phyloP scores from a whole-genome alignment of 2,329 filamentous ascomycete genomes.

The Cladosporium sp. region DNA sequence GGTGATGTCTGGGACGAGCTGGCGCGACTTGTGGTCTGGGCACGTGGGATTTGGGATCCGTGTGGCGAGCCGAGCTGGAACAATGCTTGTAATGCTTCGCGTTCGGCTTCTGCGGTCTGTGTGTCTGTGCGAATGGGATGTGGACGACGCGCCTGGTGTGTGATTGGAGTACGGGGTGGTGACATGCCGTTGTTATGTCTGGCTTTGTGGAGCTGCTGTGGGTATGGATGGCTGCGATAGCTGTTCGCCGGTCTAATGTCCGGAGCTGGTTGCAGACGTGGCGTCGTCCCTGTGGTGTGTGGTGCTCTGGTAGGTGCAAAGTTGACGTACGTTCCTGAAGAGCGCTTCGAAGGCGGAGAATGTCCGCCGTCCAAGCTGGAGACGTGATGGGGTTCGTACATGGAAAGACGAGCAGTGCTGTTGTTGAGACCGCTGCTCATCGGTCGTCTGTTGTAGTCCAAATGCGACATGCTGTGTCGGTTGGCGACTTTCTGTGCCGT shows the following conservation, averaged over 20 bases:
- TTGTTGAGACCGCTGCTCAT: conserved; percentile 34
- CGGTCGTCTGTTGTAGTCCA: conserved; percentile 33
- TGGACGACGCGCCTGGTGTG: conserved; percentile 31
- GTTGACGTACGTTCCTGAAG: conserved; percentile 33
- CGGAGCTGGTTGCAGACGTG: conserved; percentile 34
- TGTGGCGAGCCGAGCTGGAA: conserved; percentile 69
- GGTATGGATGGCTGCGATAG: conserved; percentile 20
- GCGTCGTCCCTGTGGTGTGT: conserved; percentile 15
- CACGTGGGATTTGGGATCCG: conserved; percentile 42
- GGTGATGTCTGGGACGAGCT: conserved; percentile 33
- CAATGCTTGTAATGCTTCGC: conserved; percentile 78
- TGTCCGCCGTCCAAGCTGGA: conserved; percentile 18
- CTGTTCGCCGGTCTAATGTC: conserved; percentile 32
- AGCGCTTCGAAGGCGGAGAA: conserved; percentile 37
- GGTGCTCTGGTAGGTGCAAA: conserved; percentile 22
- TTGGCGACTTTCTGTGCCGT: conserved; percentile 62
- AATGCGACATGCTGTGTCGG: conserved; percentile 32
- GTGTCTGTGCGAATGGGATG: conserved; percentile 68
- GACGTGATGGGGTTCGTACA: conserved; percentile 24
- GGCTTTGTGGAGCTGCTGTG: conserved; percentile 4
- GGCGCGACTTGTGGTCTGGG: conserved; percentile 23
- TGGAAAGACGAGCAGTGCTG: conserved; percentile 32
- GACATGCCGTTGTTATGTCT: conserved; percentile 29
- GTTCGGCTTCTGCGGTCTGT: conserved; percentile 68
- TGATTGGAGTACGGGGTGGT: conserved; percentile 38